Evolutionary conservation across 352 stramenopile genomes (phyloP).

Genomic region (Phytophthora hibernalis): DNA sequence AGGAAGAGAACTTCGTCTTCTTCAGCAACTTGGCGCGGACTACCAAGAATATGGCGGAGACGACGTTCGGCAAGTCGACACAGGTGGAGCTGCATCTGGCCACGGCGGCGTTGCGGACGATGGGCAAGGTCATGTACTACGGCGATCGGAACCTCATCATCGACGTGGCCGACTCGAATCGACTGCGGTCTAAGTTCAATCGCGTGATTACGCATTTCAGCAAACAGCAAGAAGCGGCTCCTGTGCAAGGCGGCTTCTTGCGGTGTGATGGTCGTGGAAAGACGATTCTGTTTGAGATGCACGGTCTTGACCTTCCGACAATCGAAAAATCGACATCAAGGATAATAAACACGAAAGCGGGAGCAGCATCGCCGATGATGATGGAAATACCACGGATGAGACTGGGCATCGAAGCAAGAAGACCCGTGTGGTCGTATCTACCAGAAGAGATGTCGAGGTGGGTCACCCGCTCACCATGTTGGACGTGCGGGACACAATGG

Average conservation of each 20-base stretch:
- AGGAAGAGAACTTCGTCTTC: constrained; percentile 72
- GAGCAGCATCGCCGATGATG: constrained; percentile 9
- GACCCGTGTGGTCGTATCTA: constrained; percentile 29
- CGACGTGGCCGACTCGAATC: constrained; percentile 84
- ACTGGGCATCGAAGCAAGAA: constrained; percentile 1
- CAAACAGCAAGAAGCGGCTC: constrained; percentile 62
- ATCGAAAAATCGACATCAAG: constrained; percentile 64
- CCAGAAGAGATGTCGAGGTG: constrained; percentile 38
- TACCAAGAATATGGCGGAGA: constrained; percentile 75
- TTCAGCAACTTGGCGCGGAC: constrained; percentile 65
- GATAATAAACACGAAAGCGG: constrained; percentile 17
- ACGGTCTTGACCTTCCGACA: constrained; percentile 58
- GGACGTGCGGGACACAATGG: constrained; percentile 54
- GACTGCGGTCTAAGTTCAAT: constrained; percentile 84
- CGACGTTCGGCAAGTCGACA: constrained; percentile 67
- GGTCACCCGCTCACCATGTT: constrained; percentile 50
- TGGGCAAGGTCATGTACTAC: constrained; percentile 82
- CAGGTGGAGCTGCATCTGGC: constrained; percentile 65
- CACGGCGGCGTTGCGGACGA: constrained; percentile 54
- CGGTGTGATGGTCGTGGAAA: constrained; percentile 81
- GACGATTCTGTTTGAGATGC: constrained; percentile 75
- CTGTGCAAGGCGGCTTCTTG: constrained; percentile 74
- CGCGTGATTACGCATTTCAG: constrained; percentile 83
- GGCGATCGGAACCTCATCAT: constrained; percentile 82
- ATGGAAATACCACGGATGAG: constrained; percentile 21